Percentiles rank a stretch among this genome's conserved stretches.
Conservation (phyloP, 1,284 basidiomycete genomes). For the Sutorius eximius region DNA sequence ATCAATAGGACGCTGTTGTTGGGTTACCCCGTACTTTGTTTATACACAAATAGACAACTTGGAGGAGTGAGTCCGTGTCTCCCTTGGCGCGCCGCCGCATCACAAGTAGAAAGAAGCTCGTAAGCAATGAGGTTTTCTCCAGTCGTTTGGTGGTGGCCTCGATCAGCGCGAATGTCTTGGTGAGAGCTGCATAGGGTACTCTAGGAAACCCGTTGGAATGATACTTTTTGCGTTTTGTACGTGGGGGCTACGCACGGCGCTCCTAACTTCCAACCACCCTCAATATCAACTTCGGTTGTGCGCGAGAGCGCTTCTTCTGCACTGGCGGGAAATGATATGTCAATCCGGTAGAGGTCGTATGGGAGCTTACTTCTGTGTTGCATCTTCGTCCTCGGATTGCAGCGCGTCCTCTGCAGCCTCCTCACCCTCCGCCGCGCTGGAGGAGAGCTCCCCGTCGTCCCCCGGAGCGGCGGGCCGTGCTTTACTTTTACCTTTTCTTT, state of each 20-base stretch:
- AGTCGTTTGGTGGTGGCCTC: conserved; percentile 95
- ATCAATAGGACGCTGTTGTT: not conserved
- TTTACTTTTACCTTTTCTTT: conserved; percentile 28
- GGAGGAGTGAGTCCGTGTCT: conserved; percentile 73
- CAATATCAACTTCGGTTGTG: conserved; percentile 72
- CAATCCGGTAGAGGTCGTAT: not conserved
- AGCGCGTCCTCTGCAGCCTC: conserved; percentile 45
- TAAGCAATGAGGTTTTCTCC: conserved; percentile 89
- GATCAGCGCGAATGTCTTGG: conserved; percentile 87
- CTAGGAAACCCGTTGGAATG: conserved; percentile 41
- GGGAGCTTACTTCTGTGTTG: conserved; percentile 61
- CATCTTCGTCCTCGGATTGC: conserved; percentile 36
- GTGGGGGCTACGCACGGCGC: conserved; percentile 62
- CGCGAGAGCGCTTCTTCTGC: conserved; percentile 68
- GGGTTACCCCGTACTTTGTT: conserved; percentile 69
- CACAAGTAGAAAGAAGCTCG: conserved; percentile 85
- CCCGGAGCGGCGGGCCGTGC: conserved; percentile 26
- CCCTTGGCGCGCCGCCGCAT: conserved; percentile 79
- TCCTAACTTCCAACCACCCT: conserved; percentile 86
- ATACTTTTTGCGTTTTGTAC: not conserved
- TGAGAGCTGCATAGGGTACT: conserved; percentile 91
- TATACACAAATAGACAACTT: conserved; percentile 95
- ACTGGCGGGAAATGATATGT: conserved; percentile 40
- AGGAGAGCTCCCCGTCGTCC: conserved; percentile 41
- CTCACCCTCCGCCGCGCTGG: conserved; percentile 53